These are phyloP conservation scores for Silene coronaria DNA, from an alignment of 179 eudicot genomes.

Conservation along the genomic window DNA sequence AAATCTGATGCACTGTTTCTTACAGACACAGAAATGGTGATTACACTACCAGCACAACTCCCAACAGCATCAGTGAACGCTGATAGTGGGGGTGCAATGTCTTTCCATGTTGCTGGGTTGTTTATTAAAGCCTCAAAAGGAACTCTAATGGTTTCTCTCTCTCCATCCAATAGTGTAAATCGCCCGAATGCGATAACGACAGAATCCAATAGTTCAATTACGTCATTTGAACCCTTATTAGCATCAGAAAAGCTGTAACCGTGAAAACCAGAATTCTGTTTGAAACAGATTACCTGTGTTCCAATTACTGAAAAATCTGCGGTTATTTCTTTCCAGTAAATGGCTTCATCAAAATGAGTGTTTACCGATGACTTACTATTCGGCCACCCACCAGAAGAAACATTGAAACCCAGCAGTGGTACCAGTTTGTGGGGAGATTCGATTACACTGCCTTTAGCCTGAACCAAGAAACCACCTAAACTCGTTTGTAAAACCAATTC, in stretches of 20 bases:
- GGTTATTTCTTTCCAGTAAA: conserved; percentile 60
- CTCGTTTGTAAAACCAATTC: conserved; percentile 76
- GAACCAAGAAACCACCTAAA: conserved; percentile 71
- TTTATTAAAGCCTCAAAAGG: conserved; percentile 54
- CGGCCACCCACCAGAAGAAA: conserved; percentile 54
- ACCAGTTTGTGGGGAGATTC: conserved; percentile 63
- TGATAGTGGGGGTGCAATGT: conserved; percentile 30
- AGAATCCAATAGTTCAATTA: conserved; percentile 30
- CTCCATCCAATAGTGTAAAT: conserved; percentile 35
- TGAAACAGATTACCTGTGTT: conserved; percentile 41
- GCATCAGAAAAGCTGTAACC: conserved; percentile 20
- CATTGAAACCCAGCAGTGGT: conserved; percentile 42
- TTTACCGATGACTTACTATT: conserved; percentile 51
- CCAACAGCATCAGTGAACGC: conserved; percentile 38
- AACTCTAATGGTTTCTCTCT: conserved; percentile 44
- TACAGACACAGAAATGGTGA: conserved; percentile 41
- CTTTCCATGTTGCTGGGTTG: conserved; percentile 21
- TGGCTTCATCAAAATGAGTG: conserved; percentile 61
- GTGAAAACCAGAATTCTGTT: conserved; percentile 28
- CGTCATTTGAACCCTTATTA: conserved; percentile 35
- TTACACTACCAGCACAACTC: conserved; percentile 39
- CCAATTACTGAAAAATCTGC: conserved; percentile 43
- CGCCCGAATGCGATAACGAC: conserved; percentile 26
- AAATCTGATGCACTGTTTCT: conserved; percentile 45
- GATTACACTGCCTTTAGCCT: conserved; percentile 55